Evolutionary conservation across 2,329 filamentous ascomycete species (phyloP), one percentile per base, ranked within the genome.

Genomic region (Teratosphaeria epicoccoides): DNA sequence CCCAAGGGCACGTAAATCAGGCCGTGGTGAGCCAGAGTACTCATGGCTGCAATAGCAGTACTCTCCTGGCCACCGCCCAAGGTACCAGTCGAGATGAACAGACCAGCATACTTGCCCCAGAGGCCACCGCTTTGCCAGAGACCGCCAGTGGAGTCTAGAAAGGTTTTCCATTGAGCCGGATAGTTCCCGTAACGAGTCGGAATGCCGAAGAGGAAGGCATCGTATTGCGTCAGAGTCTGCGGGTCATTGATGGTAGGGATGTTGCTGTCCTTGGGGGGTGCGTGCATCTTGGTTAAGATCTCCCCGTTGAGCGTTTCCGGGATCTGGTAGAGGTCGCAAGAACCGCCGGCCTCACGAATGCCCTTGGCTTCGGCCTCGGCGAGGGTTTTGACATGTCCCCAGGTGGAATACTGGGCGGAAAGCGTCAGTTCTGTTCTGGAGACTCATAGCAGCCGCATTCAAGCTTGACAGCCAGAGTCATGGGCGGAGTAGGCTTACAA

Each of bases 111-210:
- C 78, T 97, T 97, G 74, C 90, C 90, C 61, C 63, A 66, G 62
- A 57, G 66, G 26, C 76, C 82, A 57, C 91, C 91, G 12, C 73
- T 70, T 55, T 78, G 73, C 93, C 93, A 97, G 71, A 93, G 86
- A 61, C 79, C 77, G 66, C 91, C 91, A 23, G 88, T 90, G 73
- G 81, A 80, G 50, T 98, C 93, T 87, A 89, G 94, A 78, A 89
- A 91, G 43, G 82, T 67, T 78, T 93, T 96, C 87, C 87, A 96
- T 75, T 98, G 93, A 17, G 85, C 87, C 47, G 91, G 90, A 79
- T 95, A 95, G 82, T 94, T 97, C 64, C 93, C 93, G 75, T 88
- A 98, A 61, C 93, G 82, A 49, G 93, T 98, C 54, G 93, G 93
- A 70, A 97, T 93, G 60, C 93, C 93, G 64, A 97, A 80, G 58